Percentiles rank a stretch among this genome's conserved stretches.
These are phyloP conservation scores for Tieghemiomyces parasiticus DNA, from an alignment of 192 early-diverging fungal genomes.

Conservation along the genomic window DNA sequence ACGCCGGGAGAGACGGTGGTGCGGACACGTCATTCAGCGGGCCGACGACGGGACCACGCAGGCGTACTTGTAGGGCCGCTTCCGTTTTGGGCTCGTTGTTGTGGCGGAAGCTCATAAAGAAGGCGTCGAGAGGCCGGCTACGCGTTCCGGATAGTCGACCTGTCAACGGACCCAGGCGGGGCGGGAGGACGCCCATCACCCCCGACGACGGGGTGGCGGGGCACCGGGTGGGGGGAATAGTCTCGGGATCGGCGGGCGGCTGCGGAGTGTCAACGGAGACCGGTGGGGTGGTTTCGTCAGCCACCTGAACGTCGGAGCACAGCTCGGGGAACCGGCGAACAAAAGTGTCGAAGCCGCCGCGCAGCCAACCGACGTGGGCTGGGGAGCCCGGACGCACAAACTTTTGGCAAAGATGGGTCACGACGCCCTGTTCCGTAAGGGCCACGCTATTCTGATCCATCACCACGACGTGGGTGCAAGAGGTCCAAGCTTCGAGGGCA, in stretches of 20 bases:
- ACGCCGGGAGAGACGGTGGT: not conserved
- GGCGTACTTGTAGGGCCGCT: not conserved
- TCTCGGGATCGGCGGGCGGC: not conserved
- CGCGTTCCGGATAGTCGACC: not conserved
- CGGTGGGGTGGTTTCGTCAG: not conserved
- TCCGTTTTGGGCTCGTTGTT: not conserved
- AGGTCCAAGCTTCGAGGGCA: not conserved
- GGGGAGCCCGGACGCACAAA: not conserved
- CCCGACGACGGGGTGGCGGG: not conserved
- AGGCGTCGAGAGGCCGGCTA: not conserved
- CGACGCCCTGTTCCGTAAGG: not conserved
- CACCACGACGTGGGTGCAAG: not conserved
- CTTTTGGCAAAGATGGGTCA: not conserved
- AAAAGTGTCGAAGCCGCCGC: not conserved
- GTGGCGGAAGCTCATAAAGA: conserved; percentile 4
- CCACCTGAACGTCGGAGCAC: not conserved
- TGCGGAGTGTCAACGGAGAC: not conserved
- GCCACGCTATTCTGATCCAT: not conserved
- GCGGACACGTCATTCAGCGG: not conserved
- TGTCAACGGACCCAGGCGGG: not conserved
- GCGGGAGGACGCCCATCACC: not conserved
- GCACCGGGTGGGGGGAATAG: not conserved
- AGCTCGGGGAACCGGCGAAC: not conserved
- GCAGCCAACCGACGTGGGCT: conserved; percentile 5
- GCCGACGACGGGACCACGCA: not conserved